Base-by-base conservation (phyloP, 371 early-diverging fungal species). In the Apophysomyces ossiformis region DNA sequence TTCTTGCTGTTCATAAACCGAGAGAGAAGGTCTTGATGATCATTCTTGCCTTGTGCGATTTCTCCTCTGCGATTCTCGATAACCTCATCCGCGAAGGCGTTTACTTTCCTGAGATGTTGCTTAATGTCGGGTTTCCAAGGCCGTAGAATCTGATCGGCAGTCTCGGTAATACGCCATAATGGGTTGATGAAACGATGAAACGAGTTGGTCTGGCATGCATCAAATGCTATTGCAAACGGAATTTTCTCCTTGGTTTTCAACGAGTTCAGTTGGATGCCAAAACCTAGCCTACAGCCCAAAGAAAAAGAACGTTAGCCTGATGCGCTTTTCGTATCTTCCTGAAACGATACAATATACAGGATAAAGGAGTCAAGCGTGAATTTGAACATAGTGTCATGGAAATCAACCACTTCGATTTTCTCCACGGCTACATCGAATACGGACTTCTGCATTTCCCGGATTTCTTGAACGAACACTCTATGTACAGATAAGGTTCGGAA, bases 351-450 rank as follows among this genome's bases (percentile, higher is more conserved):
- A 11, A 11, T 64, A 69, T 75, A 77, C 71, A 66, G n/a, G 21
- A 83, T 86, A 67, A 89, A 88, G 13, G 85, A 80, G 60, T 89
- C 87, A 63, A 89, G 45, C 1, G 87, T 87, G 64, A 87, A 78
- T 39, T 80, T 81, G 57, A 86, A 78, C 79, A 89, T 82, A 43
- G 83, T 37, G 13, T 82, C 87, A 16, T 88, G 85, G 32, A 89
- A 75, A 70, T 89, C 89, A 7, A 89, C 65, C 0, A 72, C 68
- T 13, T 64, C 50, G 58, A 78, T 66, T 37, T 70, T 43, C 1
- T 60, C 62, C 12, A 72, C 76, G 16, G 81, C 79, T 2, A 47
- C 37, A 38, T 83, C 81, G 18, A 83, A 69, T 41, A 78, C 65
- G 26, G 64, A n/a, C 2, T 59, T 61, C 8, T 45, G 61, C 70